Conservation (phyloP, 2,329 filamentous ascomycete genomes). For the Zymoseptoria pseudotritici region DNA sequence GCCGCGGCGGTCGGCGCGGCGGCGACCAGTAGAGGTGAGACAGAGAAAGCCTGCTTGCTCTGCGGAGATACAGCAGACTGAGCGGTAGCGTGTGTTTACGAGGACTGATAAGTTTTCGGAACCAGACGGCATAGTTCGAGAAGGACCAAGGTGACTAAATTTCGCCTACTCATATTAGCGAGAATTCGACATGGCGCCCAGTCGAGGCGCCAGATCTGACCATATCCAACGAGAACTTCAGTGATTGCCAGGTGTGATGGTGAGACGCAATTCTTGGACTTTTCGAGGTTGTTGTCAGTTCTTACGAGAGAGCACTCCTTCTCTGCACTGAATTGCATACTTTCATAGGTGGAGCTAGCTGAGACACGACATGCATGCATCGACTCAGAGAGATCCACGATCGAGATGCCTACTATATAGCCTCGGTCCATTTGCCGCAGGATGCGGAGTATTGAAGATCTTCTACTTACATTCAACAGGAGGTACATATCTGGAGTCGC, state of each 20-base stretch:
- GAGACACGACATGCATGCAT: not conserved
- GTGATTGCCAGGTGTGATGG: not conserved
- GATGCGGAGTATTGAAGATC: not conserved
- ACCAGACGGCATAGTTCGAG: not conserved
- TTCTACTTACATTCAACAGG: not conserved
- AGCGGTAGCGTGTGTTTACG: not conserved
- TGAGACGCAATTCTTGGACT: not conserved
- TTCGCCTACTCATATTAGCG: not conserved
- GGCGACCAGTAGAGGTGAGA: conserved; percentile 19
- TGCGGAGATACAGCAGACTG: not conserved
- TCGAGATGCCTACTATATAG: not conserved
- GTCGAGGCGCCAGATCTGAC: not conserved
- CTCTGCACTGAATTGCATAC: not conserved
- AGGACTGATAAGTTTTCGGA: not conserved
- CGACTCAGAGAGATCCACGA: not conserved
- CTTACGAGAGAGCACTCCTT: not conserved
- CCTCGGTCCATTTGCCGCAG: not conserved
- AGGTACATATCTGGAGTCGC: not conserved
- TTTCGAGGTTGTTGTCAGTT: not conserved
- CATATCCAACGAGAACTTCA: not conserved
- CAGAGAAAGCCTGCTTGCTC: conserved; percentile 6
- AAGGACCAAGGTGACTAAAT: not conserved
- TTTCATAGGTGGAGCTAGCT: not conserved
- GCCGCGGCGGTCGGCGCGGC: conserved; percentile 25
- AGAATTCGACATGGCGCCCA: conserved; percentile 1